Conservation (phyloP, 73 alveolate genomes). For the Tetrahymena malaccensis region DNA sequence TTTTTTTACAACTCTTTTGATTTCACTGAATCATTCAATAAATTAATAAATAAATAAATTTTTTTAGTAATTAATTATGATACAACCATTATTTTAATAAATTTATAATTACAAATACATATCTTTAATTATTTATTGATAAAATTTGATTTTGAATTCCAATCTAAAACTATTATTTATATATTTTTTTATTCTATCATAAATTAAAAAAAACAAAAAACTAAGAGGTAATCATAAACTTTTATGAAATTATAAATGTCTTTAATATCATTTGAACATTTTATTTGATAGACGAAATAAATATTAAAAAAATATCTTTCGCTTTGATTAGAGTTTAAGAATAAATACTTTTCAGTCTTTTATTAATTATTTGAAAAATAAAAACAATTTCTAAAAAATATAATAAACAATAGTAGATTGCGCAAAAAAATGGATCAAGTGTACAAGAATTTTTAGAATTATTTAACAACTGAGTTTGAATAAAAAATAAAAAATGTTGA, state of each 20-base stretch:
- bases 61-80: no score
- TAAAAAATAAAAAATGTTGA: background rate
- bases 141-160: background rate
- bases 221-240: no score
- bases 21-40: background rate
- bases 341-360: background rate
- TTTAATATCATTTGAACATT: no score
- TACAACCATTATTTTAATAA: background rate
- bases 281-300: background rate
- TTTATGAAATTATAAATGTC: no score
- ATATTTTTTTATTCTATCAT: background rate
- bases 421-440: background rate
- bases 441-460: background rate
- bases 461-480: background rate
- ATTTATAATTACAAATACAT: background rate
- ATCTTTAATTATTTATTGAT: background rate
- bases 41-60: no score
- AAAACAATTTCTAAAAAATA: background rate
- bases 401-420: background rate
- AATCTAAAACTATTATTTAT: no score
- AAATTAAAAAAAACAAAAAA: no score
- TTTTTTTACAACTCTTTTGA: background rate
- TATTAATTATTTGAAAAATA: background rate
- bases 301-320: background rate
- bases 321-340: background rate